These are phyloP conservation scores for Ganoderma lucidum DNA, from an alignment of 1,284 basidiomycete genomes.

Conservation along the genomic window DNA sequence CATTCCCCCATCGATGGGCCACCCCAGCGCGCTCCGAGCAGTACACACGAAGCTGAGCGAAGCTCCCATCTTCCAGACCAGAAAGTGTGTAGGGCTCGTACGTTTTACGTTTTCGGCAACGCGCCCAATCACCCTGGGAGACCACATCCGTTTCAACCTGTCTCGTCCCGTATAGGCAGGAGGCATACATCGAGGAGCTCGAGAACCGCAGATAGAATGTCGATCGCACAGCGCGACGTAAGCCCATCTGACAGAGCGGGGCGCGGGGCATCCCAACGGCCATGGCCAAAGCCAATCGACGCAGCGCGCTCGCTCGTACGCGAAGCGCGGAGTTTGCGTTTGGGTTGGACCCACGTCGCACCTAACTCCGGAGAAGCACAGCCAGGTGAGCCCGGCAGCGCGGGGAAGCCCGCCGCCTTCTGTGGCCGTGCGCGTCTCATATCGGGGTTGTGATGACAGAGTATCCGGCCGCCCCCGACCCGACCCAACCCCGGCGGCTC, in stretches of 20 bases:
- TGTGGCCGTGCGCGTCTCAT: neutral
- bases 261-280: neutral
- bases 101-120: constrained; percentile 14
- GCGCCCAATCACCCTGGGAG: constrained; percentile 15
- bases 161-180: constrained; percentile 7
- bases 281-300: constrained; percentile 2
- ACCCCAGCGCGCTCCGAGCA: constrained; percentile 8
- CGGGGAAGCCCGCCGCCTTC: neutral
- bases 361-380: constrained; percentile 20
- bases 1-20: constrained; percentile 4
- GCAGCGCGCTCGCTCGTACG: constrained; percentile 6
- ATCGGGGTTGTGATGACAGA: neutral
- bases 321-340: constrained; percentile 19
- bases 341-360: constrained; percentile 23
- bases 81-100: neutral
- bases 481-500: neutral
- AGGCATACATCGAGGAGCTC: too few relatives aligned
- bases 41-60: constrained; percentile 13
- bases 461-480: neutral
- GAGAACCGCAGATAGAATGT: neutral
- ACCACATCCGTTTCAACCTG: constrained; percentile 8
- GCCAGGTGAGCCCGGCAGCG: neutral
- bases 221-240: neutral
- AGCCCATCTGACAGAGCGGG: neutral
- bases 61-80: constrained; percentile 22